Conservation (phyloP, 352 stramenopile species). For the Pythium sukuiense region DNA sequence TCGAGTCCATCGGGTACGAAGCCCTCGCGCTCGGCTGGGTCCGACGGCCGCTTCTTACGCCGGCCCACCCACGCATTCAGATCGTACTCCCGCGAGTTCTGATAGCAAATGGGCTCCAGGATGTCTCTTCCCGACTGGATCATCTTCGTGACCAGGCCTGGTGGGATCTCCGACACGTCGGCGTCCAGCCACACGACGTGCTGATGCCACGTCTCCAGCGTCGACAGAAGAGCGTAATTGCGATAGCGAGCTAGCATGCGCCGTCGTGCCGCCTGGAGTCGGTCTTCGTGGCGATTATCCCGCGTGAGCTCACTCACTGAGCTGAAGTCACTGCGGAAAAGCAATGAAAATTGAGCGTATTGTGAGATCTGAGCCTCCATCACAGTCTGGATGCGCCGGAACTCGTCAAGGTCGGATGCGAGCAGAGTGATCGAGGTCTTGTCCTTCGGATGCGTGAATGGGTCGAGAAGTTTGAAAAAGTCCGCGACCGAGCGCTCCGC, state of each 20-base stretch:
- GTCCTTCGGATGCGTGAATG: slow-evolving; percentile 28
- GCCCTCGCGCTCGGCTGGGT: slow-evolving; percentile 2
- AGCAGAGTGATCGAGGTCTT: slow-evolving; percentile 41
- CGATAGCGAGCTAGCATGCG: slow-evolving; percentile 47
- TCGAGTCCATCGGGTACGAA: slow-evolving; percentile 16
- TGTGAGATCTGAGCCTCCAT: slow-evolving; percentile 22
- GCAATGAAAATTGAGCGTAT: slow-evolving; percentile 28
- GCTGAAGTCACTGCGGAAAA: slow-evolving; percentile 39
- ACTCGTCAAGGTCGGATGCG: slow-evolving; percentile 33
- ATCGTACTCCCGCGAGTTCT: slow-evolving; percentile 23
- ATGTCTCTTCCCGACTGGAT: slow-evolving; percentile 18
- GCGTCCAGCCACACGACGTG: slow-evolving; percentile 46
- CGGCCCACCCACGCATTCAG: slow-evolving; percentile 30
- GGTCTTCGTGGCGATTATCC: slow-evolving; percentile 28
- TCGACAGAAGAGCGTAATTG: slow-evolving; percentile 41
- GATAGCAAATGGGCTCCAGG: slow-evolving; percentile 27
- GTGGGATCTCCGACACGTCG: slow-evolving; percentile 30
- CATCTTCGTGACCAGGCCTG: slow-evolving; percentile 33
- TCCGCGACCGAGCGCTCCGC: slow-evolving; percentile 23
- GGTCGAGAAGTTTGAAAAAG: slow-evolving; percentile 32
- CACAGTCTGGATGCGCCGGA: slow-evolving; percentile 21
- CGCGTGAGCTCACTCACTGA: slow-evolving; percentile 22
- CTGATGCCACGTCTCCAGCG: slow-evolving; percentile 39
- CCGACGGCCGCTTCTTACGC: slow-evolving; percentile 13
- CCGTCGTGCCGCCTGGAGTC: slow-evolving; percentile 33